Evolutionary conservation across 345 rosid species (phyloP), one percentile per base, ranked within the genome.

Genomic region (Salix viminalis): DNA sequence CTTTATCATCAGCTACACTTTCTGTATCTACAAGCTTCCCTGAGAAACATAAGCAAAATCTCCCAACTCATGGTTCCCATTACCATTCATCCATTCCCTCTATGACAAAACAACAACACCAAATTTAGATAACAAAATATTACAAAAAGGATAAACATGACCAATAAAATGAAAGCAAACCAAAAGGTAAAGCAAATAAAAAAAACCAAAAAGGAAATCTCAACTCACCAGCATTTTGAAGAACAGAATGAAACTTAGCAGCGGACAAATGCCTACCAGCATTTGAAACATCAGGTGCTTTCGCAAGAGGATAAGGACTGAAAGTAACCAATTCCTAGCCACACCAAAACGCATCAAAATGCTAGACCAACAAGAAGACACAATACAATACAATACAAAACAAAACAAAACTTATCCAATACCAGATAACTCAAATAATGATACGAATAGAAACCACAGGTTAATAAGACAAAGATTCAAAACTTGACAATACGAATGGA

Each of bases 251-350:
- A 85, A 96, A 96, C 86, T 93, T 92, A 2, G 61, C 76, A 6
- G 98, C 95, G 78, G 98, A 92, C 74, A 96, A 91, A 86, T 96
- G 97, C 72, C 75, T 88, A 66, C 98, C 98, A 67, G 98, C 97
- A 82, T 87, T 86, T 44, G 91, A 89, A 75, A 96, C 81, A 64
- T 93, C 89, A 0, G 97, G 97, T 32, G 91, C 73, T 71, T 88
- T 90, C 42, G 85, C 72, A 70, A 85, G 75, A 65, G 98, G 96
- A 80, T 83, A 79, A 79, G 88, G 82, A 81, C 92, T 88, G 76
- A 96, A 90, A 42, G 97, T 92, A 79, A 93, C 99, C 86, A 93
- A 80, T 81, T 96, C 99, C 98, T 92, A 83, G 67, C 42, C 62
- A 58, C 62, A 58, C 28, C 62, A n/a, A 58, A 58, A 58, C 14